phyloP scores from a whole-genome alignment of 257 asterid genomes.

The Mentha longifolia region DNA sequence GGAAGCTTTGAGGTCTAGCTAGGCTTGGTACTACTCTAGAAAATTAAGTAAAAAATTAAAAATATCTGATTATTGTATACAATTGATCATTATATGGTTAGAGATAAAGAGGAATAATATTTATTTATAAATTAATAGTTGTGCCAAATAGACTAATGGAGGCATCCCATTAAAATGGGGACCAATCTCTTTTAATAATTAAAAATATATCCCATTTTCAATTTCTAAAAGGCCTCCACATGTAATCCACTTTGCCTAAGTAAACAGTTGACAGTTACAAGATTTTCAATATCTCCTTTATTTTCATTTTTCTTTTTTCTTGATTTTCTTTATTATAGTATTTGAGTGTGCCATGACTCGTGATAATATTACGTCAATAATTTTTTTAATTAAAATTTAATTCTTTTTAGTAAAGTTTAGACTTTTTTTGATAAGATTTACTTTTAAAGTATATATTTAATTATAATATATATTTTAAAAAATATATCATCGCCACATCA shows the following conservation, averaged over 20 bases:
- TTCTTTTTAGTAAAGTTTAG: neutral
- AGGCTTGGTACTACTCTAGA: neutral
- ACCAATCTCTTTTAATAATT: slow-evolving; percentile 36
- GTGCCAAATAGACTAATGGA: neutral
- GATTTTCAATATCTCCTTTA: neutral
- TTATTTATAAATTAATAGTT: too few species aligned
- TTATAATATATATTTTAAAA: too few species aligned
- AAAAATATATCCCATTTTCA: slow-evolving; percentile 26
- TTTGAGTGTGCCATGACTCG: too few species aligned
- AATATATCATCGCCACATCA: too few species aligned
- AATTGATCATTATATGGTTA: neutral
- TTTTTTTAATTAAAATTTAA: too few species aligned
- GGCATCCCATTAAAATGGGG: slow-evolving; percentile 35
- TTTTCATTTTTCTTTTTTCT: neutral
- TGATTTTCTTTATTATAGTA: too few species aligned
- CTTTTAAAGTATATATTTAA: too few species aligned
- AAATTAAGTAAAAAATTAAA: too few species aligned
- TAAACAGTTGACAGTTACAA: slow-evolving; percentile 35
- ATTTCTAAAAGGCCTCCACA: slow-evolving; percentile 9
- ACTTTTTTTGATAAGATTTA: too few species aligned
- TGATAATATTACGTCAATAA: too few species aligned
- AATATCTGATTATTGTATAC: too few species aligned
- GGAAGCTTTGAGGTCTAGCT: neutral
- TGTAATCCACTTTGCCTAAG: slow-evolving; percentile 33
- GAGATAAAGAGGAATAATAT: slow-evolving; percentile 12